A percentile compares a stretch with the other conserved stretches of the same genome.
Conservation (phyloP, 192 early-diverging fungal genomes). For the Umbelopsis sp. region DNA sequence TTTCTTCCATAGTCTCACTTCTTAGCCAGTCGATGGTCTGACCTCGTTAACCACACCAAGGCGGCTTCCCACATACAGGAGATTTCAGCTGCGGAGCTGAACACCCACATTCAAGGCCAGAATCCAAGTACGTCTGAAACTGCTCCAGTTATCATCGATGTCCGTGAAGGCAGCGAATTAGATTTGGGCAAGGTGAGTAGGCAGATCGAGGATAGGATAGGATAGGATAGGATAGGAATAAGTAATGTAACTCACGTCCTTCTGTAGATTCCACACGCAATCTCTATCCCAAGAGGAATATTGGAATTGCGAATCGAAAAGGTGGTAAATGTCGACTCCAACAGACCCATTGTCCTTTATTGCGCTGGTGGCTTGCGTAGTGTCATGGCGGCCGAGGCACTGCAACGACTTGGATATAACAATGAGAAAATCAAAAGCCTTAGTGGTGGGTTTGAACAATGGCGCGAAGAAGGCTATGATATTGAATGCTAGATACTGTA, state of each 20-base stretch:
- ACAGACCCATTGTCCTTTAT: constrained; percentile 50
- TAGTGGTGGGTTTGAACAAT: constrained; percentile 51
- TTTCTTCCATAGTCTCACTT: not conserved
- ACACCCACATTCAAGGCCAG: constrained; percentile 4
- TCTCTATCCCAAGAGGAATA: constrained; percentile 47
- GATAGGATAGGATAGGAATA: not conserved
- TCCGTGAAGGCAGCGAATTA: constrained; percentile 50
- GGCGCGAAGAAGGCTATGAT: constrained; percentile 50
- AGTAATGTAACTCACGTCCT: not conserved
- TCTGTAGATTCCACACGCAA: constrained; percentile 50
- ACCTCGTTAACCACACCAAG: constrained; percentile 24
- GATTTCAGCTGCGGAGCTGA: constrained; percentile 20
- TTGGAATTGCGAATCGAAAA: constrained; percentile 50
- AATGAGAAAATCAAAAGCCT: constrained; percentile 44
- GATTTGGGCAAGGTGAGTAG: constrained; percentile 31
- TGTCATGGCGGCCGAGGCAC: constrained; percentile 49
- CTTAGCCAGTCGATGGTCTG: constrained; percentile 17
- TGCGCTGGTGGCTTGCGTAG: constrained; percentile 57
- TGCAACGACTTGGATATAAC: constrained; percentile 52
- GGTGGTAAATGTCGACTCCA: constrained; percentile 38
- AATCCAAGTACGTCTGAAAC: not conserved
- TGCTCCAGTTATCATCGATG: constrained; percentile 46
- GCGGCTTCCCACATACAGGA: constrained; percentile 4
- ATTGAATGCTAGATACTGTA: constrained; percentile 24
- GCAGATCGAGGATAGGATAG: not conserved